Base-by-base conservation (phyloP, 129 eudicot genomes). In the Mikania micrantha region DNA sequence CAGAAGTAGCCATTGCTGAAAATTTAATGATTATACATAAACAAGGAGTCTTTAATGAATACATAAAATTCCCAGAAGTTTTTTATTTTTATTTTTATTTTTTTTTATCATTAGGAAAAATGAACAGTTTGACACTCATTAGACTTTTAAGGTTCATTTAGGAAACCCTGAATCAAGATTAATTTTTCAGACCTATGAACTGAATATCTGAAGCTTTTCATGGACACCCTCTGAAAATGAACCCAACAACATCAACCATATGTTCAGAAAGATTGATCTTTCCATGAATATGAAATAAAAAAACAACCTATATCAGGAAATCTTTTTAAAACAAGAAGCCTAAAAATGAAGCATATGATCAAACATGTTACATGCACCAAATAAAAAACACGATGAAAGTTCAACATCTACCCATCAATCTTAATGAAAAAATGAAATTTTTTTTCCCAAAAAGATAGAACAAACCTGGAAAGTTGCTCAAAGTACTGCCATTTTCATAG, bases 381-480 rank as follows among this genome's bases (percentile, higher is more conserved):
- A 73, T 25, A 36, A 12, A 22, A 62, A 48, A 34, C 12, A 0
- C 27, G 19, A 73, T 50, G 28, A 40, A 25, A 53, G 28, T 58
- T 71, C 34, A 2, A 58, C 10, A 58, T 42, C 32, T 31, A 9
- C 60, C 27, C 4, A 40, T 9, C 49, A 72, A 60, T 47, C 35
- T 22, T 9, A 20, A 64, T 19, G 59, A 10, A 74, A 31, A 65
- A 54, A 39, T 31, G 44, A 73, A 53, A 74, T 34, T 64, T 31
- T 41, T 6, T 6, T 42, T 54, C 40, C 32, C 49, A 48, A 67
- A 67, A 75, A 75, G 74, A 75, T 35, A 60, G 64, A 67, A 75
- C 54, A 65, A 75, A 68, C 75, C 80, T 76, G 63, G 54, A 69
- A 76, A 76, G 70, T 68, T 5, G 80, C 80, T 76, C 80, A 76